Evolutionary conservation across 202 grass and related monocot species (phyloP), one percentile per base, ranked within the genome.

Genomic region (Hordeum pubiflorum): DNA sequence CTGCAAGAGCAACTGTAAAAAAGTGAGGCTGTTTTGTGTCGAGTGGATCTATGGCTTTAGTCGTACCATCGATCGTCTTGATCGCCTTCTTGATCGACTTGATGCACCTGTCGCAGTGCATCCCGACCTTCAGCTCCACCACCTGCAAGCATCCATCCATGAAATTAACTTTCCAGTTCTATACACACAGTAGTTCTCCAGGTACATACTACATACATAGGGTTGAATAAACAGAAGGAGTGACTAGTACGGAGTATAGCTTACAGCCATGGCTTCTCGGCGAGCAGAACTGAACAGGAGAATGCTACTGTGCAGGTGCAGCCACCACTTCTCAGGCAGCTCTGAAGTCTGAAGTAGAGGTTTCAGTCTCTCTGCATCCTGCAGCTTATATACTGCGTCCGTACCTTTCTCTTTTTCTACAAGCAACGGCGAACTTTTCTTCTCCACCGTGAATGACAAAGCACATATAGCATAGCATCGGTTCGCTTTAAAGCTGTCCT

Each of bases 71-170:
- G 4, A 95, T 95, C 7, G 86, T 95, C 75, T 91, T 98, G 40
- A 98, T 98, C 23, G 92, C 90, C 76, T 93, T 98, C 87, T 98
- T 95, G 24, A 95, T 95, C 55, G 95, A 83, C 77, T 95, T 95
- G 90, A 95, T 95, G 85, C 92, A 98, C 74, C 86, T 90, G 32
- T 94, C 90, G 12, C 95, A 95, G 79, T 98, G 95, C 88, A 98
- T 95, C 55, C 92, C 95, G 1, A 98, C 92, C 86, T 91, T 98
- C 72, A 95, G 43, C 80, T 95, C 95, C 69, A 93, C 90, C 12
- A 93, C 77, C 95, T 98, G 86, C 26, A 33, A 54, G 17, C 50
- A 54, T 54, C 50, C 50, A 54, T 54, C 50, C 50, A 54, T 9
- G 6, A n/a, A 54, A 54, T 54, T 0, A 54, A 8, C 17, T 54